Conservation (phyloP, 176 grass and related monocot species). For the Elymus sibiricus region DNA sequence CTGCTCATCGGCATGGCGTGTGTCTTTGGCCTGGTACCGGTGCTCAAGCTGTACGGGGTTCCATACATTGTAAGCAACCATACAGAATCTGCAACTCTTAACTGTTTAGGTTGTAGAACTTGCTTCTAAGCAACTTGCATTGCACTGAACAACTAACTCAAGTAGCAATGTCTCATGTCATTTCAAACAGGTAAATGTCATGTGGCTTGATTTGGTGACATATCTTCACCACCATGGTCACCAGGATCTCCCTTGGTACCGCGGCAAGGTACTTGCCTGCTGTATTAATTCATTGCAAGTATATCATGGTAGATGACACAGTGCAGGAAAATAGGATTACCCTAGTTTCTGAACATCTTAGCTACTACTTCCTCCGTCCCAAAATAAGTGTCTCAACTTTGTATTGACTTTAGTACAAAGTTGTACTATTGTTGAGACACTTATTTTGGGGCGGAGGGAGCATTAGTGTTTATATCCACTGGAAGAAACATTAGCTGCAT, state of each 20-base stretch:
- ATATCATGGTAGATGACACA: background rate
- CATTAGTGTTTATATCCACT: background rate
- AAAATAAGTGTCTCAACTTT: no score
- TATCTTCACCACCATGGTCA: slow-evolving; percentile 95
- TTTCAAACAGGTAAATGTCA: slow-evolving; percentile 64
- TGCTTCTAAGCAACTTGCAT: slow-evolving; percentile 1
- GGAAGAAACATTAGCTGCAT: background rate
- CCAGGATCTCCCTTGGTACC: slow-evolving; percentile 78
- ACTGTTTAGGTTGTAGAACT: background rate
- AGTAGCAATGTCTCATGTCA: background rate
- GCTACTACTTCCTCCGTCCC: no score
- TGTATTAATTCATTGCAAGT: background rate
- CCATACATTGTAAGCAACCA: slow-evolving; percentile 65
- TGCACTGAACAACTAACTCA: background rate
- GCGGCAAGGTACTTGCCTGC: slow-evolving; percentile 55
- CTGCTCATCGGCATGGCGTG: slow-evolving; percentile 52
- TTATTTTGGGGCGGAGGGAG: no score
- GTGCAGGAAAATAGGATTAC: background rate
- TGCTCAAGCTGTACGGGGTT: slow-evolving; percentile 70
- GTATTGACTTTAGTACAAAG: no score
- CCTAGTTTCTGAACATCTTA: background rate
- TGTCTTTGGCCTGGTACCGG: slow-evolving; percentile 10
- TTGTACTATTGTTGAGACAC: no score
- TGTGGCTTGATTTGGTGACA: slow-evolving; percentile 87
- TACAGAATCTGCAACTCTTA: slow-evolving; percentile 1